A percentile compares a stretch with the other conserved stretches of the same genome.
phyloP scores from a whole-genome alignment of 305 asterid species.

The Solanum aculeatissimum region DNA sequence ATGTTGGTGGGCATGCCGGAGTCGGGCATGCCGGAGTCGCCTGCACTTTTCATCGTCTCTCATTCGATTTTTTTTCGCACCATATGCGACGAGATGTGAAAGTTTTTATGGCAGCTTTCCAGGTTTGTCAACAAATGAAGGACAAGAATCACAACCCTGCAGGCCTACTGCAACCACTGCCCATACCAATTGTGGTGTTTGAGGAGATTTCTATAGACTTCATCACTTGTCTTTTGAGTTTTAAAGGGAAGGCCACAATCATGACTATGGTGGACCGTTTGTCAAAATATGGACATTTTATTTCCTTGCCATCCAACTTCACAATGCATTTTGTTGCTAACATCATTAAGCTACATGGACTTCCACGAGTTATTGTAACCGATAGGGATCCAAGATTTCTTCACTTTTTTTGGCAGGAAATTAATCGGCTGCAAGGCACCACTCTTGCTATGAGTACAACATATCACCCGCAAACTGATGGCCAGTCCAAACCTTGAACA shows the following conservation, averaged over 20 bases:
- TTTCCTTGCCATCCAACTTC: background rate
- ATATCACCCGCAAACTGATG: too few relatives aligned
- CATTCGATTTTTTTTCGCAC: background rate
- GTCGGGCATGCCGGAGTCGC: rapidly evolving
- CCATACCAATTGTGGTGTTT: background rate
- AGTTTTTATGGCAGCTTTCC: background rate
- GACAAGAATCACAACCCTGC: background rate
- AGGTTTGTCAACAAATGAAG: background rate
- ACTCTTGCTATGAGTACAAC: too few relatives aligned
- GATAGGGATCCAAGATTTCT: too few relatives aligned
- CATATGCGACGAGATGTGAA: background rate
- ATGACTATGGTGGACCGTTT: background rate
- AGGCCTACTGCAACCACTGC: background rate
- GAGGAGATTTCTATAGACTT: background rate
- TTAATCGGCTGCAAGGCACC: too few relatives aligned
- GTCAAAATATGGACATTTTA: background rate
- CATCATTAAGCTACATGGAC: too few relatives aligned
- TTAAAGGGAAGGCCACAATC: background rate
- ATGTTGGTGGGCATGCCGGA: background rate
- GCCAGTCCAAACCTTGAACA: background rate
- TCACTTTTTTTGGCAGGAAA: too few relatives aligned
- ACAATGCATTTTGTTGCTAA: too few relatives aligned
- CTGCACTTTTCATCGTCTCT: background rate
- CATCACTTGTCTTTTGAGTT: background rate
- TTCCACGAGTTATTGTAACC: too few relatives aligned